Evolutionary conservation across 2,329 filamentous ascomycete genomes (phyloP).

Genomic region (Pyrenophora teres): DNA sequence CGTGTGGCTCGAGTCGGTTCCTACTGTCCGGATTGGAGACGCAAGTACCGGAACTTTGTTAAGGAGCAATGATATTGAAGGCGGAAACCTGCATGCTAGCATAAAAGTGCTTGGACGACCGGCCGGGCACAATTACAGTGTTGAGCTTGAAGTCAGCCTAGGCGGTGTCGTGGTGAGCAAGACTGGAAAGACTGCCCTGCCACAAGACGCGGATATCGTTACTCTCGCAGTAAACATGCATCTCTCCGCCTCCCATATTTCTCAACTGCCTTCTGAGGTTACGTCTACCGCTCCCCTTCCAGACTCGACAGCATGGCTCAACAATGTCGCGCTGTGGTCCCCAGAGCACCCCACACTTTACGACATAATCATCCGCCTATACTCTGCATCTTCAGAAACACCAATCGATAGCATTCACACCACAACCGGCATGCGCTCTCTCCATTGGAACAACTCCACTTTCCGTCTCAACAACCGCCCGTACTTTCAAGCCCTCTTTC

Average conservation of each 20-base stretch:
- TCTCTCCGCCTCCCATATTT: constrained; percentile 51
- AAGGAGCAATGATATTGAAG: constrained; percentile 58
- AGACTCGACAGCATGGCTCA: constrained; percentile 53
- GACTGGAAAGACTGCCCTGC: constrained; percentile 50
- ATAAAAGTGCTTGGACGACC: constrained; percentile 58
- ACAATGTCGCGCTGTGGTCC: constrained; percentile 66
- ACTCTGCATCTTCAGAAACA: constrained; percentile 42
- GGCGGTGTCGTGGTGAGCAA: constrained; percentile 56
- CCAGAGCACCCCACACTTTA: constrained; percentile 64
- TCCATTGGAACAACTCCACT: constrained; percentile 64
- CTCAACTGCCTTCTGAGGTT: constrained; percentile 47
- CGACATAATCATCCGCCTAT: constrained; percentile 59
- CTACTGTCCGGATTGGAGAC: constrained; percentile 58
- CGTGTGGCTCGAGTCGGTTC: constrained; percentile 63
- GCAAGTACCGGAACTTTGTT: constrained; percentile 64
- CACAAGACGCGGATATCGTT: constrained; percentile 57
- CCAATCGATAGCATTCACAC: constrained; percentile 63
- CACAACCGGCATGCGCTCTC: constrained; percentile 64
- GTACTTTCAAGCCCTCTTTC: constrained; percentile 63
- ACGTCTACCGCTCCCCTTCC: constrained; percentile 42
- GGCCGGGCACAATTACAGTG: constrained; percentile 53
- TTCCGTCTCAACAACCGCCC: constrained; percentile 64
- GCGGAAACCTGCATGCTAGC: constrained; percentile 57
- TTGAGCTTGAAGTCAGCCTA: constrained; percentile 61
- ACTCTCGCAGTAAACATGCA: constrained; percentile 56